phyloP scores from a whole-genome alignment of 1,284 basidiomycete species.

The Mrakiaceae sp. region DNA sequence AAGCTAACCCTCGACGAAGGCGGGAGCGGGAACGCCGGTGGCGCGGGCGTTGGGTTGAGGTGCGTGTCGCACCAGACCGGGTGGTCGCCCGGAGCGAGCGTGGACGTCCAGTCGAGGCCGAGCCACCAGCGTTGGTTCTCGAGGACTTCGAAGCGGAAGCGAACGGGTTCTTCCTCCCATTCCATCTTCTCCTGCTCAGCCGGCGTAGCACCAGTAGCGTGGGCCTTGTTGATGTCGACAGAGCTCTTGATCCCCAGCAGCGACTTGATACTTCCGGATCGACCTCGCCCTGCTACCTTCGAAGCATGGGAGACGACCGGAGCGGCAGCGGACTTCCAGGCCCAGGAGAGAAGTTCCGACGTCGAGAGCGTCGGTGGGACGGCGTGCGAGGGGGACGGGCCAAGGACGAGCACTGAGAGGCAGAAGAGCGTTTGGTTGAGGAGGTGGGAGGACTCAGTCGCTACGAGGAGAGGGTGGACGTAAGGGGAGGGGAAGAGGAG shows the following conservation, averaged over 20 bases:
- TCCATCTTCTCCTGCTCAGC: conserved; percentile 8
- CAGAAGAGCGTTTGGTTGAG: conserved; percentile 27
- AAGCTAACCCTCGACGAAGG: conserved; percentile 43
- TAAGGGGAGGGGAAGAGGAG: conserved; percentile 33
- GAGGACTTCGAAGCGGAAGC: conserved; percentile 75
- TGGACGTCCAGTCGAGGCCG: conserved; percentile 72
- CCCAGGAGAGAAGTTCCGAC: conserved; percentile 4
- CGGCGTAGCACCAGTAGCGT: not conserved
- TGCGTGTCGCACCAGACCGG: conserved; percentile 65
- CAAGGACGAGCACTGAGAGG: conserved; percentile 31
- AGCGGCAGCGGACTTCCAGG: conserved; percentile 2
- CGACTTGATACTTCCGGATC: conserved; percentile 6
- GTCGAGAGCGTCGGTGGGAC: conserved; percentile 18
- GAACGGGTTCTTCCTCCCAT: conserved; percentile 34
- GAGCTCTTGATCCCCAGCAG: not conserved
- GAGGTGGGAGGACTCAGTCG: conserved; percentile 28
- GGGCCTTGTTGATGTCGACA: not conserved
- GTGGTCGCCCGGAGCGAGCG: conserved; percentile 76
- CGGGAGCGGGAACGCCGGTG: conserved; percentile 34
- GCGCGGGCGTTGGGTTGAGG: conserved; percentile 43
- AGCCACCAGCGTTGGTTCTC: conserved; percentile 88
- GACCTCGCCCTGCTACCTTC: not conserved
- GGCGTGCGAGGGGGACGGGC: conserved; percentile 12
- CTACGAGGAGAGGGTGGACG: conserved; percentile 26
- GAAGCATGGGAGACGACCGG: not conserved